These are phyloP conservation scores for Aspergillus olivimuriae DNA, from an alignment of 495 filamentous ascomycete species.

Conservation along the genomic window DNA sequence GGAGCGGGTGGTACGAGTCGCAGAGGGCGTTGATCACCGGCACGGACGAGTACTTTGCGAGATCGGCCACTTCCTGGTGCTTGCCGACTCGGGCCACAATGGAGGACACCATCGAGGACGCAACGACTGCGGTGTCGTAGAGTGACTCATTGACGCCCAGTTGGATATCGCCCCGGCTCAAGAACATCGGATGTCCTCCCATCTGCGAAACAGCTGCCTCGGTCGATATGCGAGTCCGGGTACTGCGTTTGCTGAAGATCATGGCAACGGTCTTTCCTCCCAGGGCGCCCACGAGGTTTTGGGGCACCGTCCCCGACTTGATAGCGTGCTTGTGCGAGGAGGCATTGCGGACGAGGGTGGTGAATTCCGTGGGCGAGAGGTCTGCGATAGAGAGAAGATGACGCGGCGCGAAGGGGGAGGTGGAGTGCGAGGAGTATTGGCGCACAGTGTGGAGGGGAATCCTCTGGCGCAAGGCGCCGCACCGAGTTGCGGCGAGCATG, in stretches of 20 bases:
- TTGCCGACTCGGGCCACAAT: conserved; percentile 84
- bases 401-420: conserved; percentile 53
- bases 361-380: conserved; percentile 71
- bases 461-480: conserved; percentile 27
- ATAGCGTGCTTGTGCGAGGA: conserved; percentile 65
- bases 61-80: conserved; percentile 71
- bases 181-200: conserved; percentile 92
- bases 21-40: conserved; percentile 94
- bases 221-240: conserved; percentile 85
- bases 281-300: conserved; percentile 47
- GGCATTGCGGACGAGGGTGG: conserved; percentile 75
- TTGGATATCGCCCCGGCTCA: conserved; percentile 92
- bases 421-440: conserved; percentile 33
- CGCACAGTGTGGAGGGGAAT: conserved; percentile 29
- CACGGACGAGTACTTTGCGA: conserved; percentile 75
- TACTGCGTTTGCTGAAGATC: conserved; percentile 93
- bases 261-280: conserved; percentile 82
- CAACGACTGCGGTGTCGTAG: conserved; percentile 79
- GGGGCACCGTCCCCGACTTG: conserved; percentile 62
- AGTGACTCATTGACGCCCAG: conserved; percentile 92
- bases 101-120: conserved; percentile 86
- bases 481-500: too few relatives aligned
- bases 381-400: conserved; percentile 91
- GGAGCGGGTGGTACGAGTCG: conserved; percentile 83
- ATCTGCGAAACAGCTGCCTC: conserved; percentile 78